Base-by-base conservation (phyloP, 2,329 filamentous ascomycete species). In the Ceratocystis ficicola region DNA sequence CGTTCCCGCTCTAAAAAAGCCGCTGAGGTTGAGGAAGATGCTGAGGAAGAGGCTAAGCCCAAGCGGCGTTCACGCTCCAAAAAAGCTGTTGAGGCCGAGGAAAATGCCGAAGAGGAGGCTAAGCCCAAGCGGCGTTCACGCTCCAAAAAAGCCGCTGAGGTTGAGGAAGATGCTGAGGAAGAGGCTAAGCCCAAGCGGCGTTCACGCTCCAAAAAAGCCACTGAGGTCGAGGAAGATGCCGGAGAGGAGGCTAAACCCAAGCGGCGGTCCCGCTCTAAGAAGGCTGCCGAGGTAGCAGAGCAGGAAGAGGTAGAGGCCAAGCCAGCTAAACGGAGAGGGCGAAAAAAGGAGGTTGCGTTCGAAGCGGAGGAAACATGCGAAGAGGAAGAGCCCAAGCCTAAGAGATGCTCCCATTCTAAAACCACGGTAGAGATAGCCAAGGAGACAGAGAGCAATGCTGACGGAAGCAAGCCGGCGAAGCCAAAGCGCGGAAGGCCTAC, bases 241-340 rank as follows among this genome's bases (percentile, higher is more conserved):
- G 62, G 30, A 52, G 48, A 66, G 4, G 65, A 62, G 4, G 32
- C 17, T 6, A 28, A 62, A 44, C 44, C 30, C 1, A 55, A 57
- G 36, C 55, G 62, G 25, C 46, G 46, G 2, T 6, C 32, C 7
- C 61, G 50, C 17, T 32, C 32, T 12, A 48, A 59, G 20, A 57
- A 60, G 28, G 25, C 36, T 8, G 50, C 17, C 2, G 65, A 62
- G 8, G 44, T 5, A 25, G 61, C 48, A 25, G 60, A 48, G 32
- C 10, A 57, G 32, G 60, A 62, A 59, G 44, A 32, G 1, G 44
- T 32, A 17, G 52, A 50, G n/a, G 62, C 64, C 20, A 57, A 30
- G 17, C 61, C 44, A 20, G 61, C 64, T 17, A 67, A 67, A 44
- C 65, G 55, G 17, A 25, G 59, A 22, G 10, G 41, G 25, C 52